phyloP scores from a whole-genome alignment of 169 alveolate species.

The Hepatocystis sp. region DNA sequence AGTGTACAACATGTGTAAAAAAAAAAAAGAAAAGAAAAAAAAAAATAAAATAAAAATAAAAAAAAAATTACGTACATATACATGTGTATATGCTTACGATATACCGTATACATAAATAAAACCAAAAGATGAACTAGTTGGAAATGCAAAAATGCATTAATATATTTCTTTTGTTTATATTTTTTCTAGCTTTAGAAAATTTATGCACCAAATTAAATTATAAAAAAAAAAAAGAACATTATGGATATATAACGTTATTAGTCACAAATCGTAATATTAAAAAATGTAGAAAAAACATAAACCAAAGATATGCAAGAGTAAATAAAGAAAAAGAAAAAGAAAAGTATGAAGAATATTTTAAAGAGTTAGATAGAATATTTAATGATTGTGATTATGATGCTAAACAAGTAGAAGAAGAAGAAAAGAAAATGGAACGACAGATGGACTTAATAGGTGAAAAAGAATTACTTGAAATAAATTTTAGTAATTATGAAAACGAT shows the following conservation, averaged over 20 bases:
- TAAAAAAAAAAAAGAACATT: not conserved
- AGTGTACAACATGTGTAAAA: too few relatives aligned
- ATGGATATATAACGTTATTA: constrained; percentile 3
- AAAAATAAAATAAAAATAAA: too few relatives aligned
- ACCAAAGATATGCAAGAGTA: constrained; percentile 7
- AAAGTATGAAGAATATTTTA: constrained; percentile 41
- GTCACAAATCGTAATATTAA: not conserved
- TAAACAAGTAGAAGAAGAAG: constrained; percentile 56
- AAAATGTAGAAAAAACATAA: not conserved
- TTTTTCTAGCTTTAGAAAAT: not conserved
- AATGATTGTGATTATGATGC: constrained; percentile 53
- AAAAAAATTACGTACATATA: too few relatives aligned
- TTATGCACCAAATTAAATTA: not conserved
- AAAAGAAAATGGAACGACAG: constrained; percentile 40
- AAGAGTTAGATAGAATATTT: constrained; percentile 49
- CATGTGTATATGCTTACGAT: not conserved
- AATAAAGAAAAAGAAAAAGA: constrained; percentile 23
- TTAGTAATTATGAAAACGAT: constrained; percentile 66
- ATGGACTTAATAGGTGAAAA: constrained; percentile 27
- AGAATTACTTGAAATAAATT: constrained; percentile 45
- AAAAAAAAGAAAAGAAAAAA: too few relatives aligned
- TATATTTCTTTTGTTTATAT: not conserved
- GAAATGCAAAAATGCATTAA: constrained; percentile 27
- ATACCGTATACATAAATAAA: not conserved
- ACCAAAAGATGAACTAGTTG: not conserved